Evolutionary conservation across 75 land plant species (phyloP).

Genomic region (Pinus tabuliformis): DNA sequence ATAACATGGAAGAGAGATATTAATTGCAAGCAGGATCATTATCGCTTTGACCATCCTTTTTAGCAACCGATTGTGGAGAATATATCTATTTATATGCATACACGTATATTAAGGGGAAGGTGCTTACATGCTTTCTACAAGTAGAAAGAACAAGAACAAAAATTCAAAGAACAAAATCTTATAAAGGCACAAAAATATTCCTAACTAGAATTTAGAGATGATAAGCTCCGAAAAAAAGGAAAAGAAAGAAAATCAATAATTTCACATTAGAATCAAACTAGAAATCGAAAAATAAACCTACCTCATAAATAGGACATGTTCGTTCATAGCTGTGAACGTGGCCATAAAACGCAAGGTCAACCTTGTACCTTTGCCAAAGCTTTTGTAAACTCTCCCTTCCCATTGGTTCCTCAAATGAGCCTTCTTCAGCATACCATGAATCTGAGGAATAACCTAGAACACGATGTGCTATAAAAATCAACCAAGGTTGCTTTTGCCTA

Average conservation of each 20-base stretch:
- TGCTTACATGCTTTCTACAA: too few relatives aligned
- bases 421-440: constrained; percentile 53
- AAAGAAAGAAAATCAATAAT: not conserved
- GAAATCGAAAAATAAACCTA: constrained; percentile 9
- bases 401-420: constrained; percentile 89
- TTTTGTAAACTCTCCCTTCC: constrained; percentile 85
- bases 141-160: too few relatives aligned
- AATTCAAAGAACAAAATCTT: not conserved
- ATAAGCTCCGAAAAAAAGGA: not conserved
- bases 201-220: not conserved
- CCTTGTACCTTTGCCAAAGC: constrained; percentile 96
- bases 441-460: constrained; percentile 88
- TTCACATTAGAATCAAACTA: not conserved
- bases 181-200: too few relatives aligned
- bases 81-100: too few relatives aligned
- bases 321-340: constrained; percentile 94
- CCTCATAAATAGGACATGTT: constrained; percentile 94
- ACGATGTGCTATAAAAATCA: constrained; percentile 91
- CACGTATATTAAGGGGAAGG: too few relatives aligned
- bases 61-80: too few relatives aligned
- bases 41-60: too few relatives aligned
- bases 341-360: constrained; percentile 92
- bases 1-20: too few relatives aligned
- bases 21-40: too few relatives aligned
- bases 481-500: constrained; percentile 94